phyloP scores from a whole-genome alignment of 2,329 filamentous ascomycete species.

The Beauveria scarabaeidicola region DNA sequence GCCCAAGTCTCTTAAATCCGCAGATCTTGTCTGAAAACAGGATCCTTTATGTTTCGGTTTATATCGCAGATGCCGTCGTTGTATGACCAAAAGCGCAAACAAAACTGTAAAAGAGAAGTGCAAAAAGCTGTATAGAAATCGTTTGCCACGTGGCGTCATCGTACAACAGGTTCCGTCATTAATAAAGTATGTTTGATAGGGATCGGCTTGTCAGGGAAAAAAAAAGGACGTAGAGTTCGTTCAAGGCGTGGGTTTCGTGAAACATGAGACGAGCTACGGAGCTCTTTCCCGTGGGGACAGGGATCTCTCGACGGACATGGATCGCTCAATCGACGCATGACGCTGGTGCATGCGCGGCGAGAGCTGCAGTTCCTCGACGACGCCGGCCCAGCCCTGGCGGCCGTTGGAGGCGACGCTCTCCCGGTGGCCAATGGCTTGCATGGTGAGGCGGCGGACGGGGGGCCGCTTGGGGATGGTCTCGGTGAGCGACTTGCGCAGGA shows the following conservation, averaged over 20 bases:
- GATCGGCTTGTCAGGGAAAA: background rate
- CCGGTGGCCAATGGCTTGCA: conserved; percentile 44
- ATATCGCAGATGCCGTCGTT: background rate
- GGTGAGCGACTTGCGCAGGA: conserved; percentile 32
- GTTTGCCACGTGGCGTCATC: background rate
- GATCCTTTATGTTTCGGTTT: background rate
- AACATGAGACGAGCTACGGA: background rate
- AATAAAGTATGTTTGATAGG: background rate
- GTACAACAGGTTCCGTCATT: background rate
- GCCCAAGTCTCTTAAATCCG: background rate
- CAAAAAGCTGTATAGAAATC: background rate
- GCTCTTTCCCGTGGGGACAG: background rate
- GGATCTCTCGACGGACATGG: conserved; percentile 45
- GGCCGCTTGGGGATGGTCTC: conserved; percentile 38
- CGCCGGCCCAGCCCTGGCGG: conserved; percentile 51
- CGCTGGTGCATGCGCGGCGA: conserved; percentile 53
- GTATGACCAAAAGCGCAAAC: background rate
- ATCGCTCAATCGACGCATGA: conserved; percentile 52
- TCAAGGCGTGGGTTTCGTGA: background rate
- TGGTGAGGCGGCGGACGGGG: conserved; percentile 44
- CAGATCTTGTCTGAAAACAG: background rate
- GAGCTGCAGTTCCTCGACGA: conserved; percentile 53
- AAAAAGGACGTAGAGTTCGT: background rate
- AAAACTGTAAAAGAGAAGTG: background rate
- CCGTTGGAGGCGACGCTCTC: conserved; percentile 39